Evolutionary conservation across 441 rosid genomes (phyloP).

Genomic region (Gossypium lobatum): DNA sequence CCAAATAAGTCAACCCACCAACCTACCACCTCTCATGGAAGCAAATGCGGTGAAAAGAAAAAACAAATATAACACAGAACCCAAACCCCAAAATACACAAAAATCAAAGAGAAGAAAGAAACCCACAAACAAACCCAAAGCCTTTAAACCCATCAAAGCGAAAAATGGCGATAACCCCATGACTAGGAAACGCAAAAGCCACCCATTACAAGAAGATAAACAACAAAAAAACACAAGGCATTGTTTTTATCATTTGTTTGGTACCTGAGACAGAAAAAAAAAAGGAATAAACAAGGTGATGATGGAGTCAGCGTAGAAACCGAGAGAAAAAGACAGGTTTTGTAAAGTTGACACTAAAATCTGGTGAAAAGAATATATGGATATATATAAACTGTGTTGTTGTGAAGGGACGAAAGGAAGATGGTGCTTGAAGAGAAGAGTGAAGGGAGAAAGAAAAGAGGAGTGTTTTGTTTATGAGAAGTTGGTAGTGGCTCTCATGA

Average conservation of each 20-base stretch:
- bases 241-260: constrained; percentile 9
- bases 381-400: neutral
- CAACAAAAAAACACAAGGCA: neutral
- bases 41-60: constrained; percentile 15
- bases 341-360: constrained; percentile 19
- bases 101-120: constrained; percentile 19
- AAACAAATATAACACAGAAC: constrained; percentile 4
- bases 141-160: constrained; percentile 24
- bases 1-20: constrained; percentile 66
- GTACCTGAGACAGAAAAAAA: constrained; percentile 27
- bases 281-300: constrained; percentile 15
- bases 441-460: neutral
- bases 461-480: neutral
- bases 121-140: constrained; percentile 23
- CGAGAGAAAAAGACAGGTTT: constrained; percentile 13
- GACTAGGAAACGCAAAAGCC: constrained; percentile 8
- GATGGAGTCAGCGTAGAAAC: constrained; percentile 29
- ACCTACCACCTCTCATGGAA: constrained; percentile 67
- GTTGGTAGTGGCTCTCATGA: constrained; percentile 27
- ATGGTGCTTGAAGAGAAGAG: constrained; percentile 3
- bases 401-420: constrained; percentile 12
- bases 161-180: constrained; percentile 23
- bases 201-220: constrained; percentile 16
- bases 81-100: constrained; percentile 20
- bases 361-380: neutral